phyloP scores from a whole-genome alignment of 78 protist genomes.

The Diacronema lutheri region DNA sequence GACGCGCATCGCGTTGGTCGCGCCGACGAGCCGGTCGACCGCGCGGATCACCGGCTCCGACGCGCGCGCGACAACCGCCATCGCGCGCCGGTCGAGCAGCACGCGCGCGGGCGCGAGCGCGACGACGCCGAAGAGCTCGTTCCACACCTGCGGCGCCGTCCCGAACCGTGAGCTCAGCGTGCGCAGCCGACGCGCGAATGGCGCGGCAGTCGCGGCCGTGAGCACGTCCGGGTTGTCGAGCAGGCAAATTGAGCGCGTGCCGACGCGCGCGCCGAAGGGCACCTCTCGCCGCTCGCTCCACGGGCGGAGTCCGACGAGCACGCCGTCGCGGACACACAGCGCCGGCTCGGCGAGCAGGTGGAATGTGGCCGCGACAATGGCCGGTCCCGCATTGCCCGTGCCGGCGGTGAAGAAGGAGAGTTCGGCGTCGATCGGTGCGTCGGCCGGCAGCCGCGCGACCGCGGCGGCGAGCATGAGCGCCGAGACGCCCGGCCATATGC shows the following conservation, averaged over 20 bases:
- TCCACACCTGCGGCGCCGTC: neutral
- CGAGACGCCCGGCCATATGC: constrained; percentile 2
- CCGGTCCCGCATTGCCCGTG: neutral
- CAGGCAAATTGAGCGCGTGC: neutral
- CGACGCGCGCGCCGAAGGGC: neutral
- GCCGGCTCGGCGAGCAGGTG: neutral
- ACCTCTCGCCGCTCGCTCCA: neutral
- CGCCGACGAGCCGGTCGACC: constrained; percentile 10
- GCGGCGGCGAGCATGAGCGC: constrained; percentile 10
- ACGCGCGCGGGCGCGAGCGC: neutral
- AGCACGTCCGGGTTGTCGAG: constrained; percentile 12
- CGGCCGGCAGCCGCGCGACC: neutral
- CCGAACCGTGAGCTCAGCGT: neutral
- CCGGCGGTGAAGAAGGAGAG: constrained; percentile 5
- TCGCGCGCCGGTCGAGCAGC: neutral
- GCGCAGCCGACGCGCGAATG: neutral
- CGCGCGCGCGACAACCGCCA: neutral
- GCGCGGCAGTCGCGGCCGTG: too few relatives aligned
- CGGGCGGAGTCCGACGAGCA: neutral
- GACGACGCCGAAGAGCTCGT: neutral
- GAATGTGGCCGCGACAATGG: constrained; percentile 6
- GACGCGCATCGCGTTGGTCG: constrained; percentile 11
- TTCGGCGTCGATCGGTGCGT: neutral
- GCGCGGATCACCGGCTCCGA: neutral
- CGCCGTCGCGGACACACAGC: neutral